Percentiles rank a stretch among this genome's conserved stretches.
Evolutionary conservation across 768 basidiomycete genomes (phyloP).

Genomic region (Clitopilus hobsonii): DNA sequence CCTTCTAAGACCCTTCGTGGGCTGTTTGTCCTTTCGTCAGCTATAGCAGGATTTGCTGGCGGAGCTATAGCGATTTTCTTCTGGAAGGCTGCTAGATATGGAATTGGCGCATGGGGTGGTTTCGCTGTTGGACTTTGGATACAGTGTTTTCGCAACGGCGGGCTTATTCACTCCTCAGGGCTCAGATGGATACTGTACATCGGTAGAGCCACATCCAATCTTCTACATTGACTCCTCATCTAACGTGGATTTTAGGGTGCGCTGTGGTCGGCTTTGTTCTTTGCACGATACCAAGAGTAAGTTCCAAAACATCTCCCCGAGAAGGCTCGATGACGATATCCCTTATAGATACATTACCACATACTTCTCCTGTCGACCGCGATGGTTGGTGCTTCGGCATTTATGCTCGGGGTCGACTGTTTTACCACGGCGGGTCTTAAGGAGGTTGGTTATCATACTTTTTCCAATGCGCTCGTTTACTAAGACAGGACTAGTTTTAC

Average conservation of each 20-base stretch:
- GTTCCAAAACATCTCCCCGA: conserved; percentile 7
- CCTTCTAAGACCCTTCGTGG: conserved; percentile 78
- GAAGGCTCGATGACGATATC: neutral
- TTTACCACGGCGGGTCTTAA: conserved; percentile 89
- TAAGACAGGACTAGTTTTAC: conserved; percentile 66
- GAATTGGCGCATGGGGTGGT: conserved; percentile 80
- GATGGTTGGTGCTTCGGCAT: conserved; percentile 84
- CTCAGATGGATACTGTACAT: conserved; percentile 89
- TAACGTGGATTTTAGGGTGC: conserved; percentile 40
- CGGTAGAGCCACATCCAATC: conserved; percentile 36
- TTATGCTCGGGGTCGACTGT: conserved; percentile 92
- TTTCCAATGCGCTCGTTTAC: conserved; percentile 7
- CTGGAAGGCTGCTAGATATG: conserved; percentile 85
- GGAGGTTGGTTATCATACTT: conserved; percentile 52
- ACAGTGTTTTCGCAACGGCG: conserved; percentile 79
- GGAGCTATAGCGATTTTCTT: conserved; percentile 89
- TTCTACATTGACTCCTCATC: conserved; percentile 9
- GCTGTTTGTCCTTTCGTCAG: conserved; percentile 81
- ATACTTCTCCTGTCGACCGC: conserved; percentile 84
- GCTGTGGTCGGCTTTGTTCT: conserved; percentile 76
- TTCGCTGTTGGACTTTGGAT: conserved; percentile 86
- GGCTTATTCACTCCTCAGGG: conserved; percentile 72
- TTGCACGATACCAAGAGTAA: conserved; percentile 74
- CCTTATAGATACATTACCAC: conserved; percentile 67
- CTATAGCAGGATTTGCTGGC: conserved; percentile 78